phyloP scores from a whole-genome alignment of 495 filamentous ascomycete genomes.

The Emericellopsis terricola region DNA sequence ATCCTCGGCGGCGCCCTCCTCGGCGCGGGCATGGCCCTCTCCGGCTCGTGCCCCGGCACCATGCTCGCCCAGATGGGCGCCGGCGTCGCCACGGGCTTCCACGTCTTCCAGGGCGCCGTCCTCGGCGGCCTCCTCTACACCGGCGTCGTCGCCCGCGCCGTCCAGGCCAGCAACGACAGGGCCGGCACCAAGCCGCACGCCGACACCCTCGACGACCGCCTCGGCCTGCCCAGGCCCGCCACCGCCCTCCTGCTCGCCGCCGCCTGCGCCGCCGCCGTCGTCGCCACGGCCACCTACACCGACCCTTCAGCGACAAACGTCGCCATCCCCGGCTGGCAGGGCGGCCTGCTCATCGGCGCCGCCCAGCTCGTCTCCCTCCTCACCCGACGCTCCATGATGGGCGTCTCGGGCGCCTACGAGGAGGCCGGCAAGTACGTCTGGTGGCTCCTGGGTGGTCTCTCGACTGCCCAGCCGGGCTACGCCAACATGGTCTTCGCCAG shows the following conservation, averaged over 20 bases:
- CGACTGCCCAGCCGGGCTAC: constrained; percentile 9
- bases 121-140: constrained; percentile 24
- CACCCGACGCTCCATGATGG: constrained; percentile 22
- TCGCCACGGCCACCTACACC: constrained; percentile 10
- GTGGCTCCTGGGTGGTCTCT: constrained; percentile 10
- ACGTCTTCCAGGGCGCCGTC: constrained; percentile 21
- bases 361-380: constrained; percentile 28
- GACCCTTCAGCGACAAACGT: constrained; percentile 9
- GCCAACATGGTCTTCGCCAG: constrained; percentile 22
- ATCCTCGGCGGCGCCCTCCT: constrained; percentile 34
- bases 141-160: constrained; percentile 9
- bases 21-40: constrained; percentile 34
- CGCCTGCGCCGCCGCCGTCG: constrained; percentile 11
- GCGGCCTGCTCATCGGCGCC: constrained; percentile 29
- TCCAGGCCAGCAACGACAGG: constrained; percentile 5
- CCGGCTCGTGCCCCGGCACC: constrained; percentile 38
- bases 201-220: constrained; percentile 14
- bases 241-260: constrained; percentile 14
- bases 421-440: constrained; percentile 29
- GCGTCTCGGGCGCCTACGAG: constrained; percentile 33
- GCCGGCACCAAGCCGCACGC: constrained; percentile 3
- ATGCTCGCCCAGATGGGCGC: constrained; percentile 32
- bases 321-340: constrained; percentile 18
- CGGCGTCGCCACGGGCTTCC: constrained; percentile 25
- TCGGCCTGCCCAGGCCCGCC: constrained; percentile 10